Evolutionary conservation across 2,329 filamentous ascomycete species (phyloP).

Genomic region (Dryadomyces quercivorus): DNA sequence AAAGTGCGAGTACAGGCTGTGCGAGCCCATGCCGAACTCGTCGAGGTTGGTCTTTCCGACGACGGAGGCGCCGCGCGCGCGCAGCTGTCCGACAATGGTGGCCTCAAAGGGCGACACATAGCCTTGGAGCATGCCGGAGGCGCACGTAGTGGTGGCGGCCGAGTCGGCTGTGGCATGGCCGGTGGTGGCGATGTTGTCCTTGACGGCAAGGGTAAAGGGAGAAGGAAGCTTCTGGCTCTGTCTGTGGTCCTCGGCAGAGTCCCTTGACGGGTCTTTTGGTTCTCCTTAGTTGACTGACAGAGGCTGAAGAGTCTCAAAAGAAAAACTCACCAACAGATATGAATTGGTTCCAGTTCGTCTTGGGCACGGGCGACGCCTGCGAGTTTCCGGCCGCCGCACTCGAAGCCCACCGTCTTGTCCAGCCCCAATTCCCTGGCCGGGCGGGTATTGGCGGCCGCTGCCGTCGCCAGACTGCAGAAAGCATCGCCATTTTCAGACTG

Average conservation of each 20-base stretch:
- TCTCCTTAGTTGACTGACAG: background rate
- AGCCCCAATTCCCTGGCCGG: background rate
- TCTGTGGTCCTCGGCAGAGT: background rate
- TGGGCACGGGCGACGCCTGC: background rate
- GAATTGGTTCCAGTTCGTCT: conserved; percentile 13
- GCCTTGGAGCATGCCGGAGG: conserved; percentile 55
- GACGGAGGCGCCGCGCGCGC: conserved; percentile 46
- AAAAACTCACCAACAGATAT: conserved; percentile 4
- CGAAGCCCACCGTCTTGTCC: background rate
- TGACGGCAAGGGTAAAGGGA: conserved; percentile 44
- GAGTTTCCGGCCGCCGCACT: background rate
- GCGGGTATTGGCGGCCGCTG: background rate
- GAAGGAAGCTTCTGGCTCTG: too few species aligned
- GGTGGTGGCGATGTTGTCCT: conserved; percentile 62
- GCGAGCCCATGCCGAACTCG: conserved; percentile 34
- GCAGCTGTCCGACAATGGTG: conserved; percentile 60
- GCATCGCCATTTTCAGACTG: background rate
- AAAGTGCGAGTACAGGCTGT: conserved; percentile 18
- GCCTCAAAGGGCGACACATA: conserved; percentile 70
- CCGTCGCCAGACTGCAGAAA: background rate
- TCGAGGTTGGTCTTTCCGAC: conserved; percentile 83
- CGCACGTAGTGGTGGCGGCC: conserved; percentile 66
- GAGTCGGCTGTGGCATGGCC: conserved; percentile 22
- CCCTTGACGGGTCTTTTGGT: too few species aligned
- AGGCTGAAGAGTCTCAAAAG: background rate